Conservation (phyloP, 805 yeast species). For the Spathaspora gorwiae region DNA sequence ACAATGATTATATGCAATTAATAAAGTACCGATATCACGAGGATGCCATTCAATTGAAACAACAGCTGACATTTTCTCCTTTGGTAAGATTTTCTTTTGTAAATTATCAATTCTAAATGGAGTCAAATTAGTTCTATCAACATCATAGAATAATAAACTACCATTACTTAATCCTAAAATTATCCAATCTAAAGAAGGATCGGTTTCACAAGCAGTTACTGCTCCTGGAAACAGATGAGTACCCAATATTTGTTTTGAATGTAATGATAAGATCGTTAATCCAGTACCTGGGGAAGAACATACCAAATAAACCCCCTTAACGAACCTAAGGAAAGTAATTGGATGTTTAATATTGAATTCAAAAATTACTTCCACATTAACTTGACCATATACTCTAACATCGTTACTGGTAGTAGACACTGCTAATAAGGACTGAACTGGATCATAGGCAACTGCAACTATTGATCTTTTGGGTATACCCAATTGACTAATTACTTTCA, state of each 20-base stretch:
- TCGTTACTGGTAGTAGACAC: conserved; percentile 67
- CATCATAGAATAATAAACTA: conserved; percentile 63
- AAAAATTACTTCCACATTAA: conserved; percentile 68
- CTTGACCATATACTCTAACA: conserved; percentile 79
- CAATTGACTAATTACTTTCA: conserved; percentile 26
- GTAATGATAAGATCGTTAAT: conserved; percentile 66
- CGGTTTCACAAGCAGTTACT: conserved; percentile 67
- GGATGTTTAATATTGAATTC: conserved; percentile 47
- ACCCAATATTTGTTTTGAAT: conserved; percentile 55
- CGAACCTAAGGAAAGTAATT: conserved; percentile 56
- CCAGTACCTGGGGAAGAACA: conserved; percentile 58
- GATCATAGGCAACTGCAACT: conserved; percentile 72
- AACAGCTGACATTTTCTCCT: conserved; percentile 60
- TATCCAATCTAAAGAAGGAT: conserved; percentile 87
- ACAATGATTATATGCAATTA: conserved; percentile 66
- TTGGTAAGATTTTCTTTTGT: conserved; percentile 57
- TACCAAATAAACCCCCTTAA: conserved; percentile 77
- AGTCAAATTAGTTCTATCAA: conserved; percentile 69
- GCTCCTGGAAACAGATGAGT: conserved; percentile 60
- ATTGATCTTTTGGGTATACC: conserved; percentile 55
- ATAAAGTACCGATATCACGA: conserved; percentile 73
- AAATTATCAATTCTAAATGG: conserved; percentile 65
- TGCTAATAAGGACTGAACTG: conserved; percentile 82
- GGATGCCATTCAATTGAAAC: conserved; percentile 76
- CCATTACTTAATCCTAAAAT: conserved; percentile 80